Percentiles rank a stretch among this genome's conserved stretches.
Evolutionary conservation across 495 filamentous ascomycete species (phyloP).

Genomic region (Podospora conica): DNA sequence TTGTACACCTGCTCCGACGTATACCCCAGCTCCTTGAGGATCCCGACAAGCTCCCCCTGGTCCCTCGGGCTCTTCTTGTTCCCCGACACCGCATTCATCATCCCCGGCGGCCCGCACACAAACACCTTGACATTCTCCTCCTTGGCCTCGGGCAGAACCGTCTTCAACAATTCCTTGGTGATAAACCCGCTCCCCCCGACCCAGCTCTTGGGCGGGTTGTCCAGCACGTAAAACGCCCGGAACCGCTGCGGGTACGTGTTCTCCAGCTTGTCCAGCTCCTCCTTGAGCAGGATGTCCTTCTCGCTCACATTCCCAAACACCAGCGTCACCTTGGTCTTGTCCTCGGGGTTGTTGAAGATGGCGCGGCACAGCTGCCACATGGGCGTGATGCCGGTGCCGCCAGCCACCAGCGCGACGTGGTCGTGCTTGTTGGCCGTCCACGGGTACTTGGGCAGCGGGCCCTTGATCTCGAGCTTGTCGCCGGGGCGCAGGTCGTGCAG

Average conservation of each 20-base stretch:
- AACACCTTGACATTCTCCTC: slow-evolving; percentile 88
- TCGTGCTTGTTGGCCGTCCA: slow-evolving; percentile 92
- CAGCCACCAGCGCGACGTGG: slow-evolving; percentile 86
- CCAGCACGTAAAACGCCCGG: slow-evolving; percentile 81
- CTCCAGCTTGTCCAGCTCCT: slow-evolving; percentile 74
- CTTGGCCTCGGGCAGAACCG: slow-evolving; percentile 83
- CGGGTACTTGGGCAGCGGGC: slow-evolving; percentile 88
- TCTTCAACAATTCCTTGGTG: slow-evolving; percentile 85
- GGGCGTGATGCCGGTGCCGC: slow-evolving; percentile 93
- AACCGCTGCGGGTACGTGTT: slow-evolving; percentile 92
- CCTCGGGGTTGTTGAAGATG: slow-evolving; percentile 93
- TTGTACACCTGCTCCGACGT: slow-evolving; percentile 93
- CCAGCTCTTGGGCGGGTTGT: slow-evolving; percentile 81
- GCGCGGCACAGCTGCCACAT: slow-evolving; percentile 77
- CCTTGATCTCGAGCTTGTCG: slow-evolving; percentile 83
- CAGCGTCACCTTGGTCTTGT: slow-evolving; percentile 93
- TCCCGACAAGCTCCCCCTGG: slow-evolving; percentile 82
- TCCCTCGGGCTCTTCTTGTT: slow-evolving; percentile 81
- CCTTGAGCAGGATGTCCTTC: slow-evolving; percentile 82
- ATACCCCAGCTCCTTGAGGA: slow-evolving; percentile 88
- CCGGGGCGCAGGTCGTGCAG: slow-evolving; percentile 75
- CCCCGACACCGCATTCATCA: slow-evolving; percentile 92
- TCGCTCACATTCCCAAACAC: slow-evolving; percentile 83
- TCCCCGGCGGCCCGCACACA: slow-evolving; percentile 76
- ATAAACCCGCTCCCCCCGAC: slow-evolving; percentile 68